Base-by-base conservation (phyloP, 768 basidiomycete genomes). In the Boletus edulis region DNA sequence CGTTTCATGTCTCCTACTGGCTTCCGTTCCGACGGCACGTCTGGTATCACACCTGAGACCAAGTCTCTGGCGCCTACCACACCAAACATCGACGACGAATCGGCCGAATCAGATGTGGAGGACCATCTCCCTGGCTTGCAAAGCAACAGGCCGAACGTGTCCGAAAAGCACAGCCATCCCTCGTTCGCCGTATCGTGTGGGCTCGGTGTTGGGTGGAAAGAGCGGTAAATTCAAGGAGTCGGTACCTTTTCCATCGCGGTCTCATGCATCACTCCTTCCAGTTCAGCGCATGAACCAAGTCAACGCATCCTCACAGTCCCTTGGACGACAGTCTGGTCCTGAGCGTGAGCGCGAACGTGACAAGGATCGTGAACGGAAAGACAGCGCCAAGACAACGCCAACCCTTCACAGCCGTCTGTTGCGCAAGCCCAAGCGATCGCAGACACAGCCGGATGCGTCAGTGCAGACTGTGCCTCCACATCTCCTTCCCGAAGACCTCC, bases 401-500 rank as follows among this genome's bases (percentile, higher is more conserved):
- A 66, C 62, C 6, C 32, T 66, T 32, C 70, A 69, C 55, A 60
- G 68, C 46, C 76, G 83, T 40, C 76, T 92, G 64, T 67, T 92
- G 54, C 79, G 86, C 56, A 90, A 82, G 67, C 76, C 86, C 59
- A 87, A 81, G 71, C 86, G 83, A 72, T 88, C 84, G 59, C 78
- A 81, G 49, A 78, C 84, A 7, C 71, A 77, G 14, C 66, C 78
- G 1, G 76, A 82, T 38, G 68, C 72, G 22, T 69, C 81, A 4
- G 70, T 82, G 47, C 63, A 66, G 42, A 78, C 82, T 7, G 76
- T 92, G 17, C 79, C 88, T 7, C 89, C 91, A 0, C 85, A 87
- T 66, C 85, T 87, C 52, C 70, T 99, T 8, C 96, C 97, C 7
- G 91, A 93, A 46, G 94, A 95, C 65, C 68, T 99, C 45, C 82